phyloP scores from a whole-genome alignment of 805 yeast genomes.

The Yarrowia sp. region DNA sequence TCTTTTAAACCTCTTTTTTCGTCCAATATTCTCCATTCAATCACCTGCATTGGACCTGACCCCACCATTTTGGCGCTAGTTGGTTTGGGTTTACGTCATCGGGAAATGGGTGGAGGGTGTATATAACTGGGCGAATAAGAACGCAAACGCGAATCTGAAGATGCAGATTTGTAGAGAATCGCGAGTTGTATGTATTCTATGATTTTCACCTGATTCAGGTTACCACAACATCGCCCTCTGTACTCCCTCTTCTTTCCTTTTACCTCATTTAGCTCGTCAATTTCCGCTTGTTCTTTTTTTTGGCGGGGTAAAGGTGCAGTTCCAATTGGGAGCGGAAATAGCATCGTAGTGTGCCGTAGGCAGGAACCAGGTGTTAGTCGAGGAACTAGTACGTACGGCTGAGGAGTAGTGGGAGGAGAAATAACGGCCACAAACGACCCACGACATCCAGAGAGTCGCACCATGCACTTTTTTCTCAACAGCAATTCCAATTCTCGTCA shows the following conservation, averaged over 20 bases:
- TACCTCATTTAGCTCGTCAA: background rate
- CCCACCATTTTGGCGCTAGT: background rate
- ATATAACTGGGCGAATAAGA: background rate
- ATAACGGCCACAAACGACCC: no score
- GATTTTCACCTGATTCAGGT: no score
- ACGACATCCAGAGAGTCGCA: no score
- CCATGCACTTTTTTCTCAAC: no score
- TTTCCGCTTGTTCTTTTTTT: background rate
- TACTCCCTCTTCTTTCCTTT: no score
- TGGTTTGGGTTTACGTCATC: slow-evolving; percentile 8
- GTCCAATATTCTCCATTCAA: no score
- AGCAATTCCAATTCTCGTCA: no score
- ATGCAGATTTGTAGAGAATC: no score
- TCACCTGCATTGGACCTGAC: background rate
- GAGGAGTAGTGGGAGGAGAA: background rate
- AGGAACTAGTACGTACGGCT: background rate
- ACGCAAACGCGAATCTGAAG: background rate
- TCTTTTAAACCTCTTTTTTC: no score
- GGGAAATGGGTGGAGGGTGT: background rate
- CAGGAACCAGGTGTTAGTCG: background rate
- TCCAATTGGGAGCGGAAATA: background rate
- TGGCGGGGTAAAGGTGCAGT: slow-evolving; percentile 6
- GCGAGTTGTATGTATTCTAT: no score
- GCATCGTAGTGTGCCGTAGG: background rate
- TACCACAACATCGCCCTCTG: no score